Evolutionary conservation across 2,329 filamentous ascomycete genomes (phyloP).

Genomic region (Gnomoniopsis sp.): DNA sequence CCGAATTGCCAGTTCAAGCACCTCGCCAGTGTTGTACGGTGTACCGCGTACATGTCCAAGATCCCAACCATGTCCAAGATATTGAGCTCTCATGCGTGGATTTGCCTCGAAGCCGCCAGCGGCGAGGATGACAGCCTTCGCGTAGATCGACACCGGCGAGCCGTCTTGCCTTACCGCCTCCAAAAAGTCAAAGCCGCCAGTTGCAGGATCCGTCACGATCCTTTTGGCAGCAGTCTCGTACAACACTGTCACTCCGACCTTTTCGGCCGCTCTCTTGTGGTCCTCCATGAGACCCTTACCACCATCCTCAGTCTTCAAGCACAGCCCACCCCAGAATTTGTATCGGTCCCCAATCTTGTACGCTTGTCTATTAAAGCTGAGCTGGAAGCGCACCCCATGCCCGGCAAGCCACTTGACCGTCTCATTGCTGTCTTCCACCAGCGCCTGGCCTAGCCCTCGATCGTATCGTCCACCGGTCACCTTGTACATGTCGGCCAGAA

Average conservation of each 20-base stretch:
- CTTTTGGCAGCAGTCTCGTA: slow-evolving; percentile 44
- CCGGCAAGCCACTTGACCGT: slow-evolving; percentile 53
- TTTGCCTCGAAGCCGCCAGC: slow-evolving; percentile 65
- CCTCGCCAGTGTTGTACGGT: slow-evolving; percentile 61
- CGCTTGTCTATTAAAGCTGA: slow-evolving; percentile 64
- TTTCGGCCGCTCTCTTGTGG: slow-evolving; percentile 39
- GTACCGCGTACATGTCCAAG: slow-evolving; percentile 59
- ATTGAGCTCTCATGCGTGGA: slow-evolving; percentile 50
- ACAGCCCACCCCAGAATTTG: slow-evolving; percentile 66
- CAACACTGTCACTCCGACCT: slow-evolving; percentile 39
- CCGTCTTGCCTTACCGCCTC: slow-evolving; percentile 23
- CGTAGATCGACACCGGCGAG: slow-evolving; percentile 26
- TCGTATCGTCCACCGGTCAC: slow-evolving; percentile 55
- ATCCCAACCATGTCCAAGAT: slow-evolving; percentile 59
- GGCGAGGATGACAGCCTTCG: slow-evolving; percentile 47
- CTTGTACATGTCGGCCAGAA: slow-evolving; percentile 51
- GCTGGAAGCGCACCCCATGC: slow-evolving; percentile 54
- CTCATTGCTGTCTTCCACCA: slow-evolving; percentile 50
- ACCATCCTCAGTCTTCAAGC: slow-evolving; percentile 55
- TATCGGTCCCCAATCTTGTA: slow-evolving; percentile 58
- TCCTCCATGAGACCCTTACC: slow-evolving; percentile 57
- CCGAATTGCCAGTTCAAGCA: slow-evolving; percentile 49
- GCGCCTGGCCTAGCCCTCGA: slow-evolving; percentile 39
- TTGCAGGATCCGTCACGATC: slow-evolving; percentile 31
- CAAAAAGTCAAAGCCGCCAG: slow-evolving; percentile 31